Base-by-base conservation (phyloP, 192 early-diverging fungal species). In the Coemansia reversa region DNA sequence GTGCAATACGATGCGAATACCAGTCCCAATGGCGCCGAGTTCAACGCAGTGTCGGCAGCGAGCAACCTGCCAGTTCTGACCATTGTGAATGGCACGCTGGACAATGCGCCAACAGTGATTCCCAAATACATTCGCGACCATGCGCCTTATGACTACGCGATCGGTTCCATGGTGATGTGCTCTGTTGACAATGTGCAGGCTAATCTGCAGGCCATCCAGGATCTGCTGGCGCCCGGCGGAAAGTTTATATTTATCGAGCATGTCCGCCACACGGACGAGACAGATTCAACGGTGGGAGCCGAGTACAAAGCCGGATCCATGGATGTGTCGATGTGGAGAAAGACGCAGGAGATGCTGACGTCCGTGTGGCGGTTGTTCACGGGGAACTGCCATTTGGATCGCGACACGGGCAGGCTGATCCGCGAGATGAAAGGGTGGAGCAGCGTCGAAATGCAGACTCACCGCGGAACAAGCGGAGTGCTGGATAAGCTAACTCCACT, bases 71-170 rank as follows among this genome's bases (percentile, higher is more conserved):
- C 70, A 2, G 24, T 42, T n/a, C 61, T 74, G 24, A 50, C 61
- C 27, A 70, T 79, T 39, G 76, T 79, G 27, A 79, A 79, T 23
- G 76, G 60, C 9, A 79, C 76, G 20, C 55, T 79, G 29, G 76
- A 74, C 48, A 30, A 23, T 25, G 39, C 22, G 7, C 62, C 62
- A 22, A 16, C 51, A 2, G 11, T n/a, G n/a, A 54, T 79, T 6
- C 76, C 76, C 7, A 9, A 49, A 20, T 53, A 27, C 7, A 57
- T 79, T 33, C 42, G 47, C 25, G 53, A 66, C 4, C 58, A 73
- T 16, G 76, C 47, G 45, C 76, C 71, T 2, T 79, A 67, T 35
- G 76, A 74, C 58, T 61, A 30, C 25, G 62, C 67, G 9, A 47
- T 67, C 30, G 69, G 60, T 25, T 79, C 76, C 11, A n/a, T 74